Conservation (phyloP, 495 filamentous ascomycete species). For the Penicillium taxi region DNA sequence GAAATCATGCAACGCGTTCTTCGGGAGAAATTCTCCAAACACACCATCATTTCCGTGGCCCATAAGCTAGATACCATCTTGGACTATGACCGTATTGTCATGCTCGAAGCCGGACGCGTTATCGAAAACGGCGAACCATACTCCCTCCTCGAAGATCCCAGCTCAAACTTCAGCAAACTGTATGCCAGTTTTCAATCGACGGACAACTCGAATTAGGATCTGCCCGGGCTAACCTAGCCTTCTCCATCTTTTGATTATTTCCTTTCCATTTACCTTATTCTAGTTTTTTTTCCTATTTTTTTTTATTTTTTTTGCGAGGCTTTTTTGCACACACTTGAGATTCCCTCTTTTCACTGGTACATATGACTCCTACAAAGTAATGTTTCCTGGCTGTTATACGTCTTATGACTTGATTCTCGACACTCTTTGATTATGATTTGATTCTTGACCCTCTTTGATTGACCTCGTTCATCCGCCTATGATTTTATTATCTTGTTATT, state of each 20-base stretch:
- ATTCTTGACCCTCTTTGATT: too few species aligned
- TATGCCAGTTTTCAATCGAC: conserved; percentile 23
- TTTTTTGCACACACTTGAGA: background rate
- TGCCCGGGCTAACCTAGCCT: background rate
- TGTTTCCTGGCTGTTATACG: too few species aligned
- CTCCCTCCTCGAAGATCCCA: conserved; percentile 20
- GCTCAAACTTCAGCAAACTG: conserved; percentile 26
- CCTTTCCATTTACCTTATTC: conserved; percentile 2
- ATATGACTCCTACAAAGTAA: too few species aligned
- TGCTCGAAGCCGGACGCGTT: conserved; percentile 40
- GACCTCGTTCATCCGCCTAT: too few species aligned
- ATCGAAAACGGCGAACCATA: conserved; percentile 40
- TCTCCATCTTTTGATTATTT: conserved; percentile 1
- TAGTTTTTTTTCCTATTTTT: conserved; percentile 4
- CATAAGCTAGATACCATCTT: conserved; percentile 54
- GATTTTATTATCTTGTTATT: too few species aligned
- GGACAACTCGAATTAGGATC: conserved; percentile 17
- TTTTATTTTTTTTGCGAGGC: background rate
- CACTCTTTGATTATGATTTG: too few species aligned
- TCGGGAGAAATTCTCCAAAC: conserved; percentile 46
- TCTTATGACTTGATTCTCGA: too few species aligned
- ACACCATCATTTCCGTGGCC: conserved; percentile 55
- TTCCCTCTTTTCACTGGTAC: too few species aligned
- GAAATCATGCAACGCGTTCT: conserved; percentile 52
- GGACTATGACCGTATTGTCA: conserved; percentile 44